A percentile compares a stretch with the other conserved stretches of the same genome.
These are phyloP conservation scores for Fusarium sororula DNA, from an alignment of 2,329 filamentous ascomycete species.

Conservation along the genomic window DNA sequence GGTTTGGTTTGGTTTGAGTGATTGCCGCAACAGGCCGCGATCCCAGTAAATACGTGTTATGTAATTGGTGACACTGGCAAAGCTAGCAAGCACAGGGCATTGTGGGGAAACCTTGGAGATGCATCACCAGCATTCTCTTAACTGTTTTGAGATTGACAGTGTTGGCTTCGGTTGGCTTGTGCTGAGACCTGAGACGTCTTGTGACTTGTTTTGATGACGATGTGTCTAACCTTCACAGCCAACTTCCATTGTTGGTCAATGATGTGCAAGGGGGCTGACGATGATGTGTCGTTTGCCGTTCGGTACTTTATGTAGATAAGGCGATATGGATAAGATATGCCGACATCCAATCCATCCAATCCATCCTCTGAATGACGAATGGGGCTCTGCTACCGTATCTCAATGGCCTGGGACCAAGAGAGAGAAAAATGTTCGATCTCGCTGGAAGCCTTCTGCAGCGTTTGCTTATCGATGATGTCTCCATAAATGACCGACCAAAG, in stretches of 20 bases:
- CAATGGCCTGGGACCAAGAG: not conserved
- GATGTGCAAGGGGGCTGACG: not conserved
- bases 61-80: constrained; percentile 23
- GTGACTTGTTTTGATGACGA: constrained; percentile 18
- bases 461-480: constrained; percentile 24
- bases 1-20: not conserved
- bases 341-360: constrained; percentile 16
- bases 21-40: constrained; percentile 39
- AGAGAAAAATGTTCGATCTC: constrained; percentile 17
- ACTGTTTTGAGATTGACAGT: constrained; percentile 11
- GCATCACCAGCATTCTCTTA: constrained; percentile 23
- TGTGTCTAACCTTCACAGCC: not conserved
- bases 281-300: constrained; percentile 1
- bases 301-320: constrained; percentile 16
- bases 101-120: constrained; percentile 33
- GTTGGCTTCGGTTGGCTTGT: constrained; percentile 1
- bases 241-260: constrained; percentile 1
- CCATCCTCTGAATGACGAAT: not conserved
- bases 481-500: constrained; percentile 37
- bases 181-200: constrained; percentile 12
- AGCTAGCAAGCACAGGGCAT: constrained; percentile 20
- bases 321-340: constrained; percentile 15
- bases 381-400: constrained; percentile 30
- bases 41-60: constrained; percentile 29
- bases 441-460: constrained; percentile 23